Percentiles rank a stretch among this genome's conserved stretches.
Evolutionary conservation across 2,329 filamentous ascomycete genomes (phyloP).

Genomic region (Talaromyces verruculosus): DNA sequence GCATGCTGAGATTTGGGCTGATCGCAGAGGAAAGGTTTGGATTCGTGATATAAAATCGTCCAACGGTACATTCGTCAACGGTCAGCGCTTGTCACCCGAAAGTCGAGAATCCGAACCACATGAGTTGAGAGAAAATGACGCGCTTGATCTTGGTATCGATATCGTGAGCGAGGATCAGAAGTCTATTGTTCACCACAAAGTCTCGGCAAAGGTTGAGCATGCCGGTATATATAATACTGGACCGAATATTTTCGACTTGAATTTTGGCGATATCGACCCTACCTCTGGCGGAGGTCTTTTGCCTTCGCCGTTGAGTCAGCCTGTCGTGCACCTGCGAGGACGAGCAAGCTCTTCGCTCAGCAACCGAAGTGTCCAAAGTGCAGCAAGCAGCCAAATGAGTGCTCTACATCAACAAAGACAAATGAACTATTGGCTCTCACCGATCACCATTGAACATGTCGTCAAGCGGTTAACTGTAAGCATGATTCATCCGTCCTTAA

Average conservation of each 20-base stretch:
- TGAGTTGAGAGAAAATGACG: slow-evolving; percentile 86
- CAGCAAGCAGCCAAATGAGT: slow-evolving; percentile 55
- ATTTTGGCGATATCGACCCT: slow-evolving; percentile 87
- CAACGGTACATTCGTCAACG: slow-evolving; percentile 97
- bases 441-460: slow-evolving; percentile 90
- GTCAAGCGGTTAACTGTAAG: slow-evolving; percentile 79
- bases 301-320: slow-evolving; percentile 65
- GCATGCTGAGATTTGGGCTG: slow-evolving; percentile 93
- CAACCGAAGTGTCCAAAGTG: slow-evolving; percentile 58
- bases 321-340: slow-evolving; percentile 65
- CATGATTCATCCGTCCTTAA: neutral
- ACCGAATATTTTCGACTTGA: slow-evolving; percentile 80
- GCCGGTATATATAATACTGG: slow-evolving; percentile 73
- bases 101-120: slow-evolving; percentile 96
- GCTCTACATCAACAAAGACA: slow-evolving; percentile 69
- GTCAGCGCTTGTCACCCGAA: slow-evolving; percentile 82
- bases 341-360: slow-evolving; percentile 67
- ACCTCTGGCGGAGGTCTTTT: slow-evolving; percentile 70
- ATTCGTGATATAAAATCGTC: slow-evolving; percentile 98
- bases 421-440: slow-evolving; percentile 80
- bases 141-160: slow-evolving; percentile 92
- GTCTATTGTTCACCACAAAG: slow-evolving; percentile 97
- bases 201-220: slow-evolving; percentile 94
- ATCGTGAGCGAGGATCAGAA: slow-evolving; percentile 99
- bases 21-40: slow-evolving; percentile 81